Percentiles rank a stretch among this genome's conserved stretches.
These are phyloP conservation scores for Globisporangium camurandrum DNA, from an alignment of 352 stramenopile species.

Conservation along the genomic window DNA sequence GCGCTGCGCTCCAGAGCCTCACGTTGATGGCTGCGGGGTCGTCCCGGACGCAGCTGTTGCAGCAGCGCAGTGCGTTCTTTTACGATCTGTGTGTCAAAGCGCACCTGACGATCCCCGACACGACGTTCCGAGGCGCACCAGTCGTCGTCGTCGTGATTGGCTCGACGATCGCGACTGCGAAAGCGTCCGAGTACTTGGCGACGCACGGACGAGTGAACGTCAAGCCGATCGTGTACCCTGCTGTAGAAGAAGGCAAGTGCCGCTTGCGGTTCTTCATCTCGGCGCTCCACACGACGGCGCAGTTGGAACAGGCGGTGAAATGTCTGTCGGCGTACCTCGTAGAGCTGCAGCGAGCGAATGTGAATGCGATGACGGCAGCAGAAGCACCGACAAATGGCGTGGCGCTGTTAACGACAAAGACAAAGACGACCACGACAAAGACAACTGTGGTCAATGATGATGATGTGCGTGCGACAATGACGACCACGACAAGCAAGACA, in stretches of 20 bases:
- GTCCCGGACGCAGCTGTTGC: slow-evolving; percentile 50
- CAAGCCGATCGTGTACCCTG: slow-evolving; percentile 82
- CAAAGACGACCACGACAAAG: slow-evolving; percentile 3
- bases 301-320: slow-evolving; percentile 53
- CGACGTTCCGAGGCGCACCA: slow-evolving; percentile 59
- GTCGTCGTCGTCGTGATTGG: slow-evolving; percentile 79
- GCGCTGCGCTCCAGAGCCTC: slow-evolving; percentile 59
- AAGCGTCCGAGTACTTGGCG: slow-evolving; percentile 56
- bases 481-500: not conserved
- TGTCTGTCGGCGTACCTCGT: slow-evolving; percentile 29
- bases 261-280: slow-evolving; percentile 85
- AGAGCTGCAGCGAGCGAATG: not conserved
- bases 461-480: no score
- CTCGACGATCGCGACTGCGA: slow-evolving; percentile 68
- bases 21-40: slow-evolving; percentile 54
- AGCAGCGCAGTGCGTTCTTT: slow-evolving; percentile 65
- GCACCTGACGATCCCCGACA: slow-evolving; percentile 47
- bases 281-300: slow-evolving; percentile 55
- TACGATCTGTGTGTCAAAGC: slow-evolving; percentile 66
- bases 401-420: not conserved
- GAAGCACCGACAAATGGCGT: not conserved
- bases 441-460: slow-evolving; percentile 4
- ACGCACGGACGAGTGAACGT: slow-evolving; percentile 57
- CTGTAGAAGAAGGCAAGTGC: slow-evolving; percentile 79
- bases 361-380: not conserved